Conservation (phyloP, 306 rosid genomes). For the Cicer pinnatifidum region DNA sequence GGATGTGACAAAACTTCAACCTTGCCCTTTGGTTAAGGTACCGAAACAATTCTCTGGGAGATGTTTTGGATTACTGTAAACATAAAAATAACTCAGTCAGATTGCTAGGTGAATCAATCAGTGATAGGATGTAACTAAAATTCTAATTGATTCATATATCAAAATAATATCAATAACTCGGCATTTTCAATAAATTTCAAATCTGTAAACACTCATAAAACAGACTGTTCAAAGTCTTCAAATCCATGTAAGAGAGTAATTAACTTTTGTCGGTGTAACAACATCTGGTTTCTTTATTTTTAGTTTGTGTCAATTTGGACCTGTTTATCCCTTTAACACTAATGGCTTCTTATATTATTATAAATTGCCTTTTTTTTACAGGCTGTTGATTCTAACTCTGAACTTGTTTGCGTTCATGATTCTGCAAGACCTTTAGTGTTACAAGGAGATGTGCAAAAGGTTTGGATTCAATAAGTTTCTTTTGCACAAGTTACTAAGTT, state of each 20-base stretch:
- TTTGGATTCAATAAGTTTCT: slow-evolving; percentile 41
- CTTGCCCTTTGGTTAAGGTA: slow-evolving; percentile 1
- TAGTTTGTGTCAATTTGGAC: background rate
- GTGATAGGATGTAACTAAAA: background rate
- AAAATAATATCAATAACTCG: background rate
- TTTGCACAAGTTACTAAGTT: slow-evolving; percentile 17
- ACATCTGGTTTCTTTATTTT: slow-evolving; percentile 7
- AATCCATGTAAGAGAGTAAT: slow-evolving; percentile 15
- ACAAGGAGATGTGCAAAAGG: slow-evolving; percentile 72
- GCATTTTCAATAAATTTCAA: slow-evolving; percentile 2
- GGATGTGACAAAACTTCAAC: slow-evolving; percentile 13
- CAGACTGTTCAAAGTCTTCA: slow-evolving; percentile 9
- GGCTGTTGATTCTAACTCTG: slow-evolving; percentile 77
- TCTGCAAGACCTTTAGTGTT: slow-evolving; percentile 89
- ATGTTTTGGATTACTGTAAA: slow-evolving; percentile 2
- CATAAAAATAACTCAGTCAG: background rate
- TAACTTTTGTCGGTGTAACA: slow-evolving; percentile 1
- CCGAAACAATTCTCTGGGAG: background rate
- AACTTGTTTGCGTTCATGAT: slow-evolving; percentile 94
- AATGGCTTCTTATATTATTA: slow-evolving; percentile 8
- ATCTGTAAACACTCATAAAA: background rate
- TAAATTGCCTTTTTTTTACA: slow-evolving; percentile 46
- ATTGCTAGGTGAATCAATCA: slow-evolving; percentile 14
- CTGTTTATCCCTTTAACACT: slow-evolving; percentile 7
- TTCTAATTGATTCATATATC: slow-evolving; percentile 11